Evolutionary conservation across 2,329 filamentous ascomycete genomes (phyloP).

Genomic region (Dactylellina cionopaga): DNA sequence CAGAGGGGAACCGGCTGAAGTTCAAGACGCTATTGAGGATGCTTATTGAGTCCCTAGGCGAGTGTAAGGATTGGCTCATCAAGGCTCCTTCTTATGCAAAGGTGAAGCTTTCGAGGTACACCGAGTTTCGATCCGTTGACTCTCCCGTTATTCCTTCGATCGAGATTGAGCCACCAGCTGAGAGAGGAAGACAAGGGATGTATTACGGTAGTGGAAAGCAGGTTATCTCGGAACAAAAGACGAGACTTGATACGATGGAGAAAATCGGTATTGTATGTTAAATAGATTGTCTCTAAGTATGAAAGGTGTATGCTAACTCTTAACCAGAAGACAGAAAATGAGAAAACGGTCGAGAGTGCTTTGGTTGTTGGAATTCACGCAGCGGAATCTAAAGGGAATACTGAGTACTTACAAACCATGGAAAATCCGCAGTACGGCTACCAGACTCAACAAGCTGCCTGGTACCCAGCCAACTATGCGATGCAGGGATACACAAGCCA

Average conservation of each 20-base stretch:
- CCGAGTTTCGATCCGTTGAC: constrained; percentile 21
- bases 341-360: neutral
- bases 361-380: neutral
- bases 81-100: constrained; percentile 49
- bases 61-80: constrained; percentile 48
- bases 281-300: neutral
- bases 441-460: constrained; percentile 16
- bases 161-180: constrained; percentile 16
- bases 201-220: neutral
- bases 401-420: neutral
- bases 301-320: neutral
- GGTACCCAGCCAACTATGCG: constrained; percentile 11
- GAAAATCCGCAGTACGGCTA: neutral
- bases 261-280: neutral
- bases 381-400: neutral
- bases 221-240: neutral
- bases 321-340: constrained; percentile 9
- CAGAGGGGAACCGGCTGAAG: constrained; percentile 38
- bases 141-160: constrained; percentile 11
- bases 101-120: constrained; percentile 37
- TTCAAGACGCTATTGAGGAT: constrained; percentile 41
- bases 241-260: neutral
- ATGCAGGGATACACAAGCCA: neutral
- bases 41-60: constrained; percentile 42
- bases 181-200: neutral